Percentiles rank a stretch among this genome's conserved stretches.
Conservation (phyloP, 1,284 basidiomycete species). For the Phellinidium pouzarii region DNA sequence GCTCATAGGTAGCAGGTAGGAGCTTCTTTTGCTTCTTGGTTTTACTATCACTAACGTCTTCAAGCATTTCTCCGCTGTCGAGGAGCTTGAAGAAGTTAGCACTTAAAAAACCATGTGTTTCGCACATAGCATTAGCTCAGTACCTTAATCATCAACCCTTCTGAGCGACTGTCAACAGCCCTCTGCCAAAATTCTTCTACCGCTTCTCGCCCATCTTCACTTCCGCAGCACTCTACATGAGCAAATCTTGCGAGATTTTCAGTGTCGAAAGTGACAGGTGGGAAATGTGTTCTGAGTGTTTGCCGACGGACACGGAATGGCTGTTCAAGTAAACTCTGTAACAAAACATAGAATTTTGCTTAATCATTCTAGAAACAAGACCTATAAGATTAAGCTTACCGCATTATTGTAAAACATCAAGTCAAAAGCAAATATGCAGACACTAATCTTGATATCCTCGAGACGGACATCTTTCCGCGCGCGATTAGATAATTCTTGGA, state of each 20-base stretch:
- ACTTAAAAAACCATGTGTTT: not conserved
- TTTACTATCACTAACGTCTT: constrained; percentile 31
- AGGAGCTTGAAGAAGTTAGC: constrained; percentile 40
- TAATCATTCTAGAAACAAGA: not conserved
- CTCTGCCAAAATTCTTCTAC: constrained; percentile 77
- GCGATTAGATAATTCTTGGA: constrained; percentile 82
- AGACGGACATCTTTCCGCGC: constrained; percentile 82
- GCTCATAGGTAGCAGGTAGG: constrained; percentile 85
- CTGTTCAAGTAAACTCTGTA: constrained; percentile 60
- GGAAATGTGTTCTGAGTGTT: constrained; percentile 55
- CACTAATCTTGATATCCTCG: constrained; percentile 73
- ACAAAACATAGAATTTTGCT: constrained; percentile 9
- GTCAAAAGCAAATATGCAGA: constrained; percentile 89
- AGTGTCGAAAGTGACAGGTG: constrained; percentile 41
- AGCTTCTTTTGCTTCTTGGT: constrained; percentile 54
- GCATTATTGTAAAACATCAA: constrained; percentile 83
- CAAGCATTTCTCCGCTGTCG: constrained; percentile 41
- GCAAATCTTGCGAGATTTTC: constrained; percentile 58
- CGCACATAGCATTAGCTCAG: constrained; percentile 30
- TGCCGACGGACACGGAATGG: constrained; percentile 71
- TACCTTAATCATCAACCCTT: constrained; percentile 94
- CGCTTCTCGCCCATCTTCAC: constrained; percentile 51
- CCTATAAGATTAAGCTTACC: constrained; percentile 32
- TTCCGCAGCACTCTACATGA: constrained; percentile 77
- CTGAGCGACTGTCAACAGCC: constrained; percentile 78